A percentile compares a stretch with the other conserved stretches of the same genome.
These are phyloP conservation scores for Allantophomopsis lycopodina DNA, from an alignment of 2,329 filamentous ascomycete genomes.

Conservation along the genomic window DNA sequence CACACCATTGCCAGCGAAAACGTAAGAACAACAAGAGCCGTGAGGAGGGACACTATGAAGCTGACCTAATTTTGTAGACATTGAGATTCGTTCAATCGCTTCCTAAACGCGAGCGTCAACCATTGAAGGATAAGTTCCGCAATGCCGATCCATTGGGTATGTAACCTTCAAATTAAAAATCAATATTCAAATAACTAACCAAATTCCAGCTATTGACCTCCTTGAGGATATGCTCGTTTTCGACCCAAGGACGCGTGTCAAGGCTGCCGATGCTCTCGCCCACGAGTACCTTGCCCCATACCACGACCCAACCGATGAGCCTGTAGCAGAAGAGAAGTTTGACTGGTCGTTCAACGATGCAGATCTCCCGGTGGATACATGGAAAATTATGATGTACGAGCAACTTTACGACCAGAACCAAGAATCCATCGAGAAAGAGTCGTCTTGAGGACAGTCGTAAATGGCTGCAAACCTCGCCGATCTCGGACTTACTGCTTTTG, in stretches of 20 bases:
- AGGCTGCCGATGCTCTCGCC: conserved; percentile 70
- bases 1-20: conserved; percentile 98
- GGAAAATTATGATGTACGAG: conserved; percentile 99
- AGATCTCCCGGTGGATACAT: conserved; percentile 94
- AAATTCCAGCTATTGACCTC: conserved; percentile 65
- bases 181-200: conserved; percentile 11
- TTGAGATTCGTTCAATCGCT: conserved; percentile 94
- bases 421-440: neutral
- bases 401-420: conserved; percentile 9
- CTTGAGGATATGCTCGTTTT: conserved; percentile 97
- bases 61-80: conserved; percentile 42
- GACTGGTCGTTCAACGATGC: conserved; percentile 99
- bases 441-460: neutral
- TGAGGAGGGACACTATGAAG: conserved; percentile 2
- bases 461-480: neutral
- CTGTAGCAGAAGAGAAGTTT: conserved; percentile 91
- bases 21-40: conserved; percentile 33
- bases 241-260: conserved; percentile 91
- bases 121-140: conserved; percentile 80
- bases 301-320: conserved; percentile 95
- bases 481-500: conserved; percentile 6
- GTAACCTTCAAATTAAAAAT: conserved; percentile 12
- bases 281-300: conserved; percentile 94
- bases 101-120: conserved; percentile 84
- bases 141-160: conserved; percentile 78